Conservation (phyloP, 2,329 filamentous ascomycete species). For the Cadophora sp. region DNA sequence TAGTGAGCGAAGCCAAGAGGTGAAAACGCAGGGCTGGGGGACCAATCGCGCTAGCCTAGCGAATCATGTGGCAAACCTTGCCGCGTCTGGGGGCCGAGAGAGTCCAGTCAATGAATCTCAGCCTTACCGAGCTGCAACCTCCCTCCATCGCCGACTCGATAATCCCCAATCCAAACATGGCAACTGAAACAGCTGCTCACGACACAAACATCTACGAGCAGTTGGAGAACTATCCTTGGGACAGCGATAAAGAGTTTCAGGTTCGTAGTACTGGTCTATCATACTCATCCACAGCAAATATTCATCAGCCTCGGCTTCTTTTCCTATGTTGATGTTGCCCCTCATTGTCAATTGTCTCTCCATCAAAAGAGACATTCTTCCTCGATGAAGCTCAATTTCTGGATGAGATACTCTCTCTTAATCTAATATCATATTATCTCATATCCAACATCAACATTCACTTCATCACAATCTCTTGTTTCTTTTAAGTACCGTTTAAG, state of each 20-base stretch:
- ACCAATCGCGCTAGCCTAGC: background rate
- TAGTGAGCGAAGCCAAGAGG: constrained; percentile 21
- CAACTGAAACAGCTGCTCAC: constrained; percentile 35
- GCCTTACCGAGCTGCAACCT: constrained; percentile 21
- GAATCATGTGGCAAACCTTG: background rate
- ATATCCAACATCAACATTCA: too few species aligned
- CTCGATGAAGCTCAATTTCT: too few species aligned
- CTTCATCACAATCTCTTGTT: background rate
- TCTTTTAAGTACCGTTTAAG: background rate
- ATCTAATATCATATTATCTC: too few species aligned
- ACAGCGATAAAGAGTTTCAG: constrained; percentile 71
- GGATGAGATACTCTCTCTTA: too few species aligned
- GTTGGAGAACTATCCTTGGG: constrained; percentile 72
- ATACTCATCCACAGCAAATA: background rate
- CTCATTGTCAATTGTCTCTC: background rate
- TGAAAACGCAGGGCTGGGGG: constrained; percentile 35
- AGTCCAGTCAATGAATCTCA: constrained; percentile 7
- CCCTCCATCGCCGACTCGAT: background rate
- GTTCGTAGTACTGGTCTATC: constrained; percentile 45
- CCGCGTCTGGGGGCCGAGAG: constrained; percentile 1
- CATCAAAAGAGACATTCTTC: background rate
- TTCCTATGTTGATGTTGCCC: constrained; percentile 13
- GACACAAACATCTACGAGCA: constrained; percentile 59
- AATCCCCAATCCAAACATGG: constrained; percentile 25
- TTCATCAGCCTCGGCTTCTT: constrained; percentile 32